phyloP scores from a whole-genome alignment of 2,329 filamentous ascomycete species.

The Orbilia quercus region DNA sequence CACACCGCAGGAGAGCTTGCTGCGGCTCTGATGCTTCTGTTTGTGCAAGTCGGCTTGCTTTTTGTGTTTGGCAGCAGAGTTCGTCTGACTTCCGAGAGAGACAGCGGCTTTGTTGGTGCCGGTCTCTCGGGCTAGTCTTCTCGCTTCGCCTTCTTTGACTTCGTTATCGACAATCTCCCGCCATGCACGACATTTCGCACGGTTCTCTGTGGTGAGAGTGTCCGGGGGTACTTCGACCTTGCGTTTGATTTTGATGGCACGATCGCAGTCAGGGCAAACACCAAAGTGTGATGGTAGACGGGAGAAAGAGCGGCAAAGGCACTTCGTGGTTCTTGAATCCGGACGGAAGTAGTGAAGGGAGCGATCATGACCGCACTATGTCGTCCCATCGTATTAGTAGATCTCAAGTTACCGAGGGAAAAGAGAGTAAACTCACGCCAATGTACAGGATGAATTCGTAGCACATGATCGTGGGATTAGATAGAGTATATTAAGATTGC shows the following conservation, averaged over 20 bases:
- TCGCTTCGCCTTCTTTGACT: slow-evolving; percentile 34
- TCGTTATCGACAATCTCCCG: slow-evolving; percentile 31
- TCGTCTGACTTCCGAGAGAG: not conserved
- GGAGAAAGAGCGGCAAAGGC: slow-evolving; percentile 39
- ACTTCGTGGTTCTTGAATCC: slow-evolving; percentile 17
- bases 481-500: not conserved
- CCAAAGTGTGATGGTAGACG: slow-evolving; percentile 15
- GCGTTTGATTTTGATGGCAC: slow-evolving; percentile 23
- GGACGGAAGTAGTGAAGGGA: slow-evolving; percentile 45
- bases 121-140: slow-evolving; percentile 3
- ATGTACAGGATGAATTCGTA: slow-evolving; percentile 42
- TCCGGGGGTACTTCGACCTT: slow-evolving; percentile 17
- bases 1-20: slow-evolving; percentile 4
- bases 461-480: slow-evolving; percentile 30
- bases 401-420: not conserved
- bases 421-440: slow-evolving; percentile 18
- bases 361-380: slow-evolving; percentile 50
- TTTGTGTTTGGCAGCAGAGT: slow-evolving; percentile 4
- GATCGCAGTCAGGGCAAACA: slow-evolving; percentile 41
- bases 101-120: not conserved
- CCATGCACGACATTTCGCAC: slow-evolving; percentile 30
- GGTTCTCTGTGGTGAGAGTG: slow-evolving; percentile 30
- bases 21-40: slow-evolving; percentile 20
- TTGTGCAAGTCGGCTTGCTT: slow-evolving; percentile 9
- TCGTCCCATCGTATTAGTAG: not conserved